These are phyloP conservation scores for Cylindricascospora bacillispora DNA, from an alignment of 1,139 yeast species.

Conservation along the genomic window DNA sequence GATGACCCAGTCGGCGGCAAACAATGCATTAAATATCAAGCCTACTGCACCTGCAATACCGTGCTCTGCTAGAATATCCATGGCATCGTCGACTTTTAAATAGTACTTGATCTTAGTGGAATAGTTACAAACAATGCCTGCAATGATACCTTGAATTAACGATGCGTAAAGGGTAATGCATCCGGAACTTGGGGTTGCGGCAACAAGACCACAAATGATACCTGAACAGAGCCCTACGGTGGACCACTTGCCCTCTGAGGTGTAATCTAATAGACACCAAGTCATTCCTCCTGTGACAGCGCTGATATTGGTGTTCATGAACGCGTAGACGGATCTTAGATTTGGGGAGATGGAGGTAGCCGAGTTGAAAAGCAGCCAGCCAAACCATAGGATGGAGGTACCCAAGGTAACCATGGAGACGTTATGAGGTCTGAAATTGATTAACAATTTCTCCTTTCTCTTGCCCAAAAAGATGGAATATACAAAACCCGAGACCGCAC, in stretches of 20 bases:
- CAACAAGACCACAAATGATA: slow-evolving; percentile 85
- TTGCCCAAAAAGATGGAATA: slow-evolving; percentile 74
- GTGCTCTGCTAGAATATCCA: slow-evolving; percentile 96
- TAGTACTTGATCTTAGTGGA: slow-evolving; percentile 79
- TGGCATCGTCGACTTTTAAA: slow-evolving; percentile 75
- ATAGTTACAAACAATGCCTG: slow-evolving; percentile 82
- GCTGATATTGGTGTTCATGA: slow-evolving; percentile 81
- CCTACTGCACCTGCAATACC: slow-evolving; percentile 94
- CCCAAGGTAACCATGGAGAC: slow-evolving; percentile 78
- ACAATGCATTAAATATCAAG: slow-evolving; percentile 70
- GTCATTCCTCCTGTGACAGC: slow-evolving; percentile 87
- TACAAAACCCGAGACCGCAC: slow-evolving; percentile 86
- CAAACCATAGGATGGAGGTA: slow-evolving; percentile 57
- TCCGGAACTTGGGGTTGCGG: slow-evolving; percentile 93
- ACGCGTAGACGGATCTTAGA: slow-evolving; percentile 43
- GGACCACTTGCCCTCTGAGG: slow-evolving; percentile 83
- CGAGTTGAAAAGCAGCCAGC: slow-evolving; percentile 86
- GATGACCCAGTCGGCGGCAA: slow-evolving; percentile 77
- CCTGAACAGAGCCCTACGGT: slow-evolving; percentile 95
- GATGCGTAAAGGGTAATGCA: slow-evolving; percentile 88
- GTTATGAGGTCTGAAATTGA: slow-evolving; percentile 90
- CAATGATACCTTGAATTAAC: slow-evolving; percentile 64
- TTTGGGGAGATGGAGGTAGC: slow-evolving; percentile 59
- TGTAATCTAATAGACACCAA: slow-evolving; percentile 84
- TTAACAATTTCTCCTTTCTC: slow-evolving; percentile 69